A percentile compares a stretch with the other conserved stretches of the same genome.
phyloP scores from a whole-genome alignment of 2,329 filamentous ascomycete genomes.

The Dothideomycetes sp. region DNA sequence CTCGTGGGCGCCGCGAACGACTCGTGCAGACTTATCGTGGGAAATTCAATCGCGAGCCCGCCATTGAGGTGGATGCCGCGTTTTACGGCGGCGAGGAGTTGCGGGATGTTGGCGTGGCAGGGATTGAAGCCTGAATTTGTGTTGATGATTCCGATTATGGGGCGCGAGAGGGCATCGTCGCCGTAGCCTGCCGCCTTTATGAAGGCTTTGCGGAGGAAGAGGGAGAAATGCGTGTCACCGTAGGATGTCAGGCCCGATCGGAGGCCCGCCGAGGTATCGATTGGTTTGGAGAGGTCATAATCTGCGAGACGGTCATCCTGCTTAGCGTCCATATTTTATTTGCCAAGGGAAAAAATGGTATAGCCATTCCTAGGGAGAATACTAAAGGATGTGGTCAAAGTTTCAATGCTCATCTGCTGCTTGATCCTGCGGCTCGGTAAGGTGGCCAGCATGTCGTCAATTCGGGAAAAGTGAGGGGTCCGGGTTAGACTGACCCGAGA shows the following conservation, averaged over 20 bases:
- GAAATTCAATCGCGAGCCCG: slow-evolving; percentile 60
- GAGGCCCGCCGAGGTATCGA: slow-evolving; percentile 39
- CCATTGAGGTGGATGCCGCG: slow-evolving; percentile 57
- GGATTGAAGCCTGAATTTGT: slow-evolving; percentile 65
- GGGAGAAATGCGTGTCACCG: slow-evolving; percentile 63
- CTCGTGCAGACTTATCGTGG: slow-evolving; percentile 62
- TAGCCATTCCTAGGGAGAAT: no score
- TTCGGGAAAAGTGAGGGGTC: no score
- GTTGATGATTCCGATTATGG: slow-evolving; percentile 66
- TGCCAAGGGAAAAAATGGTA: no score
- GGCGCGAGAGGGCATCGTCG: slow-evolving; percentile 57
- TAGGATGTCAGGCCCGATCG: slow-evolving; percentile 57
- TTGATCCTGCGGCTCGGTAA: no score
- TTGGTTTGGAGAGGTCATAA: slow-evolving; percentile 48
- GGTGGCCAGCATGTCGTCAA: no score
- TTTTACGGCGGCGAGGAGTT: slow-evolving; percentile 60
- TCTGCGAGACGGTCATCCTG: no score
- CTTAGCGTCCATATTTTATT: no score
- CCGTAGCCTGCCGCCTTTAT: slow-evolving; percentile 67
- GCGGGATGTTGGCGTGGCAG: slow-evolving; percentile 61
- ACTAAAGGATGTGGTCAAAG: no score
- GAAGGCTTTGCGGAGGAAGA: slow-evolving; percentile 66
- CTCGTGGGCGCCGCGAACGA: slow-evolving; percentile 59
- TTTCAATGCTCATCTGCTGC: no score
- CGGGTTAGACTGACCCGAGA: no score